Base-by-base conservation (phyloP, 805 yeast species). In the Monosporozyma siamensis region DNA sequence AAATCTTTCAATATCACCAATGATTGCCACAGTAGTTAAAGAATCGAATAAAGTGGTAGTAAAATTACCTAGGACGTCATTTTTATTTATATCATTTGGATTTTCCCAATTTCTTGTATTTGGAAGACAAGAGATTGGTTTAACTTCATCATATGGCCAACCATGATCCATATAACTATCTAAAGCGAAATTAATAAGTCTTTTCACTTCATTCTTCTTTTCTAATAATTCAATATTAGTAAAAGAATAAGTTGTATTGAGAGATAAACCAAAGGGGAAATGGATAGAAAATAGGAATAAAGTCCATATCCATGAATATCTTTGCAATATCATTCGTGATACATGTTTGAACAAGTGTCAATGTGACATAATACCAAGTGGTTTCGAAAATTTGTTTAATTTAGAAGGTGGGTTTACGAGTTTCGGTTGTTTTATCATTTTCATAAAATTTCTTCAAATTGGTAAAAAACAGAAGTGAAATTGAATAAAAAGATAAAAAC, bases 1-100 rank as follows among this genome's bases (percentile, higher is more conserved):
- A 48, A 89, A 79, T 31, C 69, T 69, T 12, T 68, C 71, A 54
- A 71, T 69, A 49, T 84, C 83, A 32, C 78, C 80, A 66, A 88
- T 65, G 0, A 89, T 70, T 5, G 89, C 80, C 46, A 84, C 72
- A 11, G 90, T 79, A 47, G 92, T 95, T 32, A 90, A 58, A 11
- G 83, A 72, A 59, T 89, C 97, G 22, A 89, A 65, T 38, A 88
- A 62, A 0, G 95, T 86, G 51, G 80, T 71, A 0, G 95, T 77
- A 43, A 78, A 80, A 53, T 87, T 87, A 0, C 97, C 97, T 65
- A 87, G 59, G 0, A 82, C 92, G 56, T 89, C 97, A 56, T 86
- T 87, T 36, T 82, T 66, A 18, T 74, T 75, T 2, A 74, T 67
- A 52, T 87, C 80, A 6, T 61, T 53, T 1, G 70, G 54, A 50